phyloP scores from a whole-genome alignment of 1,139 yeast species.

The Hyphopichia buzzinii region DNA sequence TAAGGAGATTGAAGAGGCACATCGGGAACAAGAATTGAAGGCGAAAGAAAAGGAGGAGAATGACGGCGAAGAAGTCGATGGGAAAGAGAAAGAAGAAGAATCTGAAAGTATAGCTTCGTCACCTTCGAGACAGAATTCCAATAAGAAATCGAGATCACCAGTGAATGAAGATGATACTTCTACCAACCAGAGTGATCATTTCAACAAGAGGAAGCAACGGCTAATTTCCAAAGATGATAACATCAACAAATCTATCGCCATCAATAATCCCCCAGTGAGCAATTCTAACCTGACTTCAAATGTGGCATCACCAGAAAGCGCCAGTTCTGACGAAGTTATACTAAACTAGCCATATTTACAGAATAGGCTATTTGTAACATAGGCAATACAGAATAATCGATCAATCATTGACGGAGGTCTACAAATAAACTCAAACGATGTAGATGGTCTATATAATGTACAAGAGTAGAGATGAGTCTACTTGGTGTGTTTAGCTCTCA shows the following conservation, averaged over 20 bases:
- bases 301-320: constrained; percentile 3
- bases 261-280: constrained; percentile 6
- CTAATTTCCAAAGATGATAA: constrained; percentile 29
- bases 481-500: constrained; percentile 18
- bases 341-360: neutral
- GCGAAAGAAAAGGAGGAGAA: constrained; percentile 28
- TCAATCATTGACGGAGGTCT: too few relatives aligned
- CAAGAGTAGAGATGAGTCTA: constrained; percentile 2
- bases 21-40: constrained; percentile 4
- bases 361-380: too few relatives aligned
- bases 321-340: constrained; percentile 3
- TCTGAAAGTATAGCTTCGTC: neutral
- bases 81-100: constrained; percentile 11
- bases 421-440: too few relatives aligned
- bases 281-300: neutral
- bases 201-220: constrained; percentile 33
- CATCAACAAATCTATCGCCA: constrained; percentile 23
- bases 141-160: constrained; percentile 21
- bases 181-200: constrained; percentile 16
- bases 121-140: constrained; percentile 4
- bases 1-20: constrained; percentile 5
- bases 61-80: constrained; percentile 21
- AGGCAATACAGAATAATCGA: too few relatives aligned
- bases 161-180: constrained; percentile 11
- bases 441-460: too few relatives aligned